These are phyloP conservation scores for Bruguiera gymnorhiza DNA, from an alignment of 345 rosid genomes.

Conservation along the genomic window DNA sequence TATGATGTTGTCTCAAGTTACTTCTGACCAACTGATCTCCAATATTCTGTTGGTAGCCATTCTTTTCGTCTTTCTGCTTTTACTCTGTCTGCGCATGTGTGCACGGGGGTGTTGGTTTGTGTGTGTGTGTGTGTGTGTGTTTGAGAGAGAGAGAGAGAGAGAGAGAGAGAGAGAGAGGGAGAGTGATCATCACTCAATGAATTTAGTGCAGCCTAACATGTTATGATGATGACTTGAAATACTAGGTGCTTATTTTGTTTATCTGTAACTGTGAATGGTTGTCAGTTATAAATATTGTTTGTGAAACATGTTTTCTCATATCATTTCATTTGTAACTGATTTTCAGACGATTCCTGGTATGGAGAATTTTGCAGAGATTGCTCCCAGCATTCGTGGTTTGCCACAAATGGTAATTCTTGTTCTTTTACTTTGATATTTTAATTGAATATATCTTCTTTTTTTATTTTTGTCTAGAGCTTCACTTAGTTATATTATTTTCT, in stretches of 20 bases:
- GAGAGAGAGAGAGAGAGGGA: too few species aligned
- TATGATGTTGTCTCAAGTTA: too few species aligned
- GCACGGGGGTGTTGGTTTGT: too few species aligned
- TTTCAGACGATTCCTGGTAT: conserved; percentile 86
- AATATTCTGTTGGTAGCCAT: too few species aligned
- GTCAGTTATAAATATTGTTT: background rate
- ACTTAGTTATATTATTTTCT: conserved; percentile 4
- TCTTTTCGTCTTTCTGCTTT: too few species aligned
- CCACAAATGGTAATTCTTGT: conserved; percentile 76
- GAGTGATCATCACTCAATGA: background rate
- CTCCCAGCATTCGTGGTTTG: conserved; percentile 67
- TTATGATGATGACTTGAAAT: conserved; percentile 2
- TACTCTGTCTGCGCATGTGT: too few species aligned
- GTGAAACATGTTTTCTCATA: background rate
- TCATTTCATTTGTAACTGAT: conserved; percentile 12
- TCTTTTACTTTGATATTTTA: background rate
- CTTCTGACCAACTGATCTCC: too few species aligned
- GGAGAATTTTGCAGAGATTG: conserved; percentile 62
- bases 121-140: too few species aligned
- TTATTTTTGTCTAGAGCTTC: background rate
- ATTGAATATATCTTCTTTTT: background rate
- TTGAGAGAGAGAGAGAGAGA: too few species aligned
- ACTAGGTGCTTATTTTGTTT: background rate
- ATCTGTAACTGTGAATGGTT: background rate
- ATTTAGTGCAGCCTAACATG: background rate